A percentile compares a stretch with the other conserved stretches of the same genome.
Evolutionary conservation across 768 basidiomycete species (phyloP).

Genomic region (Russula virescens): DNA sequence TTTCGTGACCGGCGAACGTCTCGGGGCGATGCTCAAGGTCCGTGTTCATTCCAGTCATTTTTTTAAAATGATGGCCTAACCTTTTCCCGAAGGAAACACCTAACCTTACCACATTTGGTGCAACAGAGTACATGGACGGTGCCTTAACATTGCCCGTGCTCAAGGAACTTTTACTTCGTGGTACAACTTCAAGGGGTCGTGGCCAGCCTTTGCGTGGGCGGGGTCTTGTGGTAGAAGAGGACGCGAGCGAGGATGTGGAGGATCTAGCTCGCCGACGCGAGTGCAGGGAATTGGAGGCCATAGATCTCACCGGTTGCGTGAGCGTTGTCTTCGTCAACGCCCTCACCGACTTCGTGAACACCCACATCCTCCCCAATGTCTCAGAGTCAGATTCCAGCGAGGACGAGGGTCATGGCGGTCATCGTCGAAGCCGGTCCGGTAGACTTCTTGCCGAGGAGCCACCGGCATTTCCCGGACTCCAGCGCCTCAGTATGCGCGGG

Average conservation of each 20-base stretch:
- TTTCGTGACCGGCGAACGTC: constrained; percentile 87
- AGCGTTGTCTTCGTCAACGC: constrained; percentile 85
- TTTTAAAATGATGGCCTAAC: not conserved
- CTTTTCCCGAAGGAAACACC: constrained; percentile 70
- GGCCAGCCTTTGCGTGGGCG: constrained; percentile 67
- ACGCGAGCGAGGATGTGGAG: constrained; percentile 65
- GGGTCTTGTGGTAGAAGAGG: constrained; percentile 39
- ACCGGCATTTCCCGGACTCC: constrained; percentile 60
- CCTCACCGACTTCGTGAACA: constrained; percentile 74
- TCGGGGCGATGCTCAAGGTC: constrained; percentile 74
- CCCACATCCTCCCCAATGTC: constrained; percentile 47
- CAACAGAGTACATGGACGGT: constrained; percentile 98
- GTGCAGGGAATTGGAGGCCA: constrained; percentile 67
- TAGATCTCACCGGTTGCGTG: constrained; percentile 94
- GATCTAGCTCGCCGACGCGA: constrained; percentile 58
- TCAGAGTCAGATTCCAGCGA: constrained; percentile 43
- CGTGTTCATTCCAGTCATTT: constrained; percentile 22
- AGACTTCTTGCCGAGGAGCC: constrained; percentile 44
- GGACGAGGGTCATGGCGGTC: constrained; percentile 27
- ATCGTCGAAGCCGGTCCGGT: constrained; percentile 29
- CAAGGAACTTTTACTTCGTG: constrained; percentile 86
- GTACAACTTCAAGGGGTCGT: constrained; percentile 60
- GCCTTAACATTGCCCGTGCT: constrained; percentile 80
- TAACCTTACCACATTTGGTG: constrained; percentile 82
- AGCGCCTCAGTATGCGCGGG: constrained; percentile 75